phyloP scores from a whole-genome alignment of 2,329 filamentous ascomycete species.

The Colletotrichum tabaci region DNA sequence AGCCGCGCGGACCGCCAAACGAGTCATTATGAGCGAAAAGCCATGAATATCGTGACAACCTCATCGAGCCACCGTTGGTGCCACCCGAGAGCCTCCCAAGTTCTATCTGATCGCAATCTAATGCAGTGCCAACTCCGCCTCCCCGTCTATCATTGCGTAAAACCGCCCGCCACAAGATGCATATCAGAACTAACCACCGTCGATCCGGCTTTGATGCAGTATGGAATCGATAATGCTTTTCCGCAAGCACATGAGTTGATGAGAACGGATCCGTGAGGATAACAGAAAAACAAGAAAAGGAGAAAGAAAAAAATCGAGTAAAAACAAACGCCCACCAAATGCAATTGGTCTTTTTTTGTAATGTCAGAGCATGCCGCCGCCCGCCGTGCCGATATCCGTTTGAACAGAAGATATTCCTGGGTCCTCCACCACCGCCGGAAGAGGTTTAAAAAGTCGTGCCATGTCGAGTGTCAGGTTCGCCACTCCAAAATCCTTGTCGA shows the following conservation, averaged over 20 bases:
- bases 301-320: slow-evolving; percentile 23
- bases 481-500: slow-evolving; percentile 77
- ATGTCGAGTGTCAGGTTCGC: slow-evolving; percentile 78
- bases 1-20: slow-evolving; percentile 39
- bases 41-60: slow-evolving; percentile 45
- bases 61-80: slow-evolving; percentile 41
- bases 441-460: slow-evolving; percentile 78
- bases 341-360: slow-evolving; percentile 45
- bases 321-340: slow-evolving; percentile 46
- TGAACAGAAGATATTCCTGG: slow-evolving; percentile 60
- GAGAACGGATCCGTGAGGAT: slow-evolving; percentile 38
- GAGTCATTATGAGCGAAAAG: slow-evolving; percentile 43
- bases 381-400: slow-evolving; percentile 54
- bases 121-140: slow-evolving; percentile 50
- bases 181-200: slow-evolving; percentile 44
- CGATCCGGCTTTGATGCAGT: slow-evolving; percentile 43
- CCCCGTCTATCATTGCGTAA: slow-evolving; percentile 46
- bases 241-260: slow-evolving; percentile 39
- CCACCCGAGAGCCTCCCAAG: slow-evolving; percentile 42
- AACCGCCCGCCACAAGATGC: slow-evolving; percentile 44
- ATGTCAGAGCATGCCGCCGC: slow-evolving; percentile 52
- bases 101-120: slow-evolving; percentile 50
- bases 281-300: slow-evolving; percentile 30
- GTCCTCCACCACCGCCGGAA: slow-evolving; percentile 61
- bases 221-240: slow-evolving; percentile 43